These are phyloP conservation scores for Sphenostylis stenocarpa DNA, from an alignment of 306 rosid genomes.

Conservation along the genomic window DNA sequence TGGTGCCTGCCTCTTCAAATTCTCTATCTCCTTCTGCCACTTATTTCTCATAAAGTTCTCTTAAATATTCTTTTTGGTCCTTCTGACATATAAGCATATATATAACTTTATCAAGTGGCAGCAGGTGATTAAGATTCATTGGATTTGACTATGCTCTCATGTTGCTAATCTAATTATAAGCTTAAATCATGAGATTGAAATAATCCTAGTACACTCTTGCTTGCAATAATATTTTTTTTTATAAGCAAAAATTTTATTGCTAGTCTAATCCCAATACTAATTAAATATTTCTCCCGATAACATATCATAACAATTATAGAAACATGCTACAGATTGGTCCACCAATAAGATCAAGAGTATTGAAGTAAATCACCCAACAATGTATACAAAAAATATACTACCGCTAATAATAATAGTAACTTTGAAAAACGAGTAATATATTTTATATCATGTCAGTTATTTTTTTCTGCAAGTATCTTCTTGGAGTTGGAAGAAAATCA, in stretches of 20 bases:
- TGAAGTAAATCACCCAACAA: neutral
- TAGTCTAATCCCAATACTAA: too few species aligned
- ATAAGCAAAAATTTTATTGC: neutral
- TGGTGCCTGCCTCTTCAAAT: constrained; percentile 27
- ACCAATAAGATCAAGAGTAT: too few species aligned
- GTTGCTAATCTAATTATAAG: neutral
- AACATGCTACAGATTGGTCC: neutral
- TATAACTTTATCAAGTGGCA: constrained; percentile 32
- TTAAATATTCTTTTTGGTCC: constrained; percentile 30
- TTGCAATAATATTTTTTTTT: too few species aligned
- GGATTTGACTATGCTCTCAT: constrained; percentile 3
- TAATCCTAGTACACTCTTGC: too few species aligned
- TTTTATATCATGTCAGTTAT: too few species aligned
- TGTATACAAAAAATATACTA: neutral
- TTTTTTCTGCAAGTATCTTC: neutral
- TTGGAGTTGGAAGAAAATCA: too few species aligned
- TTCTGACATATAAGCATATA: neutral
- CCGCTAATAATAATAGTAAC: too few species aligned
- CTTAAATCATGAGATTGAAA: neutral
- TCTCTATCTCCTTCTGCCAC: constrained; percentile 31
- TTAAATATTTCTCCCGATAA: too few species aligned
- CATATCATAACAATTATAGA: neutral
- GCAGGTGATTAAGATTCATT: constrained; percentile 26
- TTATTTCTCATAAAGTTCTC: constrained; percentile 35
- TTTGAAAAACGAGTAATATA: too few species aligned